phyloP scores from a whole-genome alignment of 345 rosid genomes.

The Linum lewisii region DNA sequence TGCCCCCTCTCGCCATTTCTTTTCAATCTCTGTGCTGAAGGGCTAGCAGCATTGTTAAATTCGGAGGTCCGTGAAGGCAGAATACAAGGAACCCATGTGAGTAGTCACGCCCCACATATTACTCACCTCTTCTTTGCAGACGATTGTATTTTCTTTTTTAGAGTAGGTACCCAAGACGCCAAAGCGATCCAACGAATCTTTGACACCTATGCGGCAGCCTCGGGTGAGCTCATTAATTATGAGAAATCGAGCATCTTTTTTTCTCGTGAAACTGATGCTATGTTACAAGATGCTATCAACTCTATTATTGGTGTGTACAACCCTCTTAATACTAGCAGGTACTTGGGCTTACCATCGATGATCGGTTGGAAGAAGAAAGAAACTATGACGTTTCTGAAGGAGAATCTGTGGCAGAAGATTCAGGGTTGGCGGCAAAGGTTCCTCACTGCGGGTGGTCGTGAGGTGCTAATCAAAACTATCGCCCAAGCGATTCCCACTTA shows the following conservation, averaged over 20 bases:
- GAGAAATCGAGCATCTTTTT: no score
- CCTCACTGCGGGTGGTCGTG: not conserved
- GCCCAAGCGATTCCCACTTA: not conserved
- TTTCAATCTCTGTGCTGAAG: not conserved
- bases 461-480: not conserved
- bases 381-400: not conserved
- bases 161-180: no score
- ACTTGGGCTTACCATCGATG: not conserved
- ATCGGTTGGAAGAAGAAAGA: not conserved
- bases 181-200: no score
- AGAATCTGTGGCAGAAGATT: not conserved
- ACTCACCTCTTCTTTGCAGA: not conserved
- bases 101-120: not conserved
- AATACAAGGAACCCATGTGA: not conserved
- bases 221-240: no score
- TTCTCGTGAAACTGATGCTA: not conserved
- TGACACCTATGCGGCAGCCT: no score
- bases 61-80: not conserved
- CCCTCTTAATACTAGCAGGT: not conserved
- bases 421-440: not conserved
- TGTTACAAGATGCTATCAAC: not conserved
- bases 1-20: not conserved
- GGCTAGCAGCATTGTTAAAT: not conserved
- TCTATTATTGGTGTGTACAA: no score
- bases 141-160: no score